Evolutionary conservation across 2,329 filamentous ascomycete species (phyloP), one percentile per base, ranked within the genome.

Genomic region (Colletotrichum siamense): DNA sequence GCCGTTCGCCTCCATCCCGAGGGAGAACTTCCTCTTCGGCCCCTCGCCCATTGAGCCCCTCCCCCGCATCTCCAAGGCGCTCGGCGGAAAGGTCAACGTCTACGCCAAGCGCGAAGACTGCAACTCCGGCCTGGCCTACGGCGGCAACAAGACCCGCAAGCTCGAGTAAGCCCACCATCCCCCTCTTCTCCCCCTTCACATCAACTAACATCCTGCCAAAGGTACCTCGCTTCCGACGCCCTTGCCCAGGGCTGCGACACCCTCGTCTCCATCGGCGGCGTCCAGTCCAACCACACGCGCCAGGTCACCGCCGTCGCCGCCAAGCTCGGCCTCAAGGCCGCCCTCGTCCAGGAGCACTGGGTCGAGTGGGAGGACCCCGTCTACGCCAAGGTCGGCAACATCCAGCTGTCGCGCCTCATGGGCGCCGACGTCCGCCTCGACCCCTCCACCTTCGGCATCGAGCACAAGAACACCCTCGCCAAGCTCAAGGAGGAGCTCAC

Each of bases 61-160:
- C 44, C 91, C 92, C 71, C 89, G 92, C 77, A 94, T 94, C 81
- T 92, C 91, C 36, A 82, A 88, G 69, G 91, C 90, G 28, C 88
- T 94, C 7, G 89, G 90, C 65, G 89, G 89, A 34, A 89, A 89
- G 79, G 91, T 94, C 55, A 87, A 88, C 24, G 89, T 95, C 78
- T 95, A 92, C 81, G 93, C 93, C 69, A 95, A 95, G 84, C 90
- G 93, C 67, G 93, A 95, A 79, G 94, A 95, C 84, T 91, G 92
- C 81, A 94, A 93, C 84, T 93, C 92, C 3, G 91, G 90, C 1
- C 88, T 94, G 22, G 92, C 92, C 5, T 94, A 89, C 80, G 93
- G 93, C 49, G 93, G 92, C 69, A 94, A 94, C 86, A 94, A 94
- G 84, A 91, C 90, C 34, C 88, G 93, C 74, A 94, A 94, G 83